Base-by-base conservation (phyloP, 371 early-diverging fungal genomes). In the Entomophthora muscae region DNA sequence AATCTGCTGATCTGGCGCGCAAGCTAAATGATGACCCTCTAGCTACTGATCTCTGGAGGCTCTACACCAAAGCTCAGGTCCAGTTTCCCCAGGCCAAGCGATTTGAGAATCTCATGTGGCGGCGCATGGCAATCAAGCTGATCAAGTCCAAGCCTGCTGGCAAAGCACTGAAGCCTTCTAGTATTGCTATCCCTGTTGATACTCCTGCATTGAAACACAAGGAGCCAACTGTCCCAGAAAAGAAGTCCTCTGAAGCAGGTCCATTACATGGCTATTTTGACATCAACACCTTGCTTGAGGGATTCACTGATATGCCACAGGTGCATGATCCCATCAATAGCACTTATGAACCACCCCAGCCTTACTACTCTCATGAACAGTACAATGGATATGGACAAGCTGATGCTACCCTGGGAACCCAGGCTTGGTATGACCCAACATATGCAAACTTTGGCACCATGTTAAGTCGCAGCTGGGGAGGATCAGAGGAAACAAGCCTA, bases 101-200 rank as follows among this genome's bases (percentile, higher is more conserved):
- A 28, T 66, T 84, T 5, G 85, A 85, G 65, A 85, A 85, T 66
- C 60, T 83, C 24, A 79, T 82, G 2, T 85, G 85, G 85, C 77
- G 85, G 24, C 76, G 80, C 73, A 83, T 85, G 85, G 79, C 80
- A 13, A 75, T 82, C 72, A 75, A 76, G 0, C 66, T 79, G 13
- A 77, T 72, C 52, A 75, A 76, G 56, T 33, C 64, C 57, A 60
- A 58, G 29, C 22, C 21, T 22, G 24, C 55, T 28, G 52, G 67
- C 67, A 63, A 66, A 12, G 65, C 67, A 0, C 5, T 17, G 7
- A 21, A 7, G 21, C 12, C 22, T 21, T 21, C 26, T 23, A 63
- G 53, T 53, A 63, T 53, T 12, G 26, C 52, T 3, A 63, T 53
- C 22, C 53, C 63, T 13, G 63, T 31, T 28, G 53, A 63, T 27